These are phyloP conservation scores for Flaveria sonorensis DNA, from an alignment of 129 eudicot genomes.

Conservation along the genomic window DNA sequence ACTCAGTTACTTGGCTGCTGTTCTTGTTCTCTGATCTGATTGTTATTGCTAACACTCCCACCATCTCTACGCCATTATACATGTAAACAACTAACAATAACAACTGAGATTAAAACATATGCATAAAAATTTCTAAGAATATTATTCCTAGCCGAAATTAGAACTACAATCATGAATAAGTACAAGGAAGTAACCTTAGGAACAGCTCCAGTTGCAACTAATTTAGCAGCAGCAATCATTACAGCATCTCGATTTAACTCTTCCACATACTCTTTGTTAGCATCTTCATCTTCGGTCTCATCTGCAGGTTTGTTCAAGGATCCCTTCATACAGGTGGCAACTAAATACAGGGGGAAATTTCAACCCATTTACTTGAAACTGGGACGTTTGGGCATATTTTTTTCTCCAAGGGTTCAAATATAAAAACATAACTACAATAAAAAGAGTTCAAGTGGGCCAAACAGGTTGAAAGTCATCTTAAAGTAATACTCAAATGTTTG, in stretches of 20 bases:
- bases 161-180: conserved; percentile 1
- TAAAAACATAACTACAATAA: background rate
- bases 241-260: conserved; percentile 78
- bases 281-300: conserved; percentile 89
- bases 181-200: conserved; percentile 55
- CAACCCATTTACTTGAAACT: conserved; percentile 5
- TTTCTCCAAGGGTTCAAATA: background rate
- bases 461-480: background rate
- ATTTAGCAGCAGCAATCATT: conserved; percentile 82
- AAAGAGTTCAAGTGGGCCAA: background rate
- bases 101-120: background rate
- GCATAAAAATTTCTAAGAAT: background rate
- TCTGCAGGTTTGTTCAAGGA: conserved; percentile 48
- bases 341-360: background rate
- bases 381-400: background rate
- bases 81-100: background rate
- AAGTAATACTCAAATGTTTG: background rate
- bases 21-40: too few species aligned
- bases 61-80: background rate
- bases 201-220: conserved; percentile 75
- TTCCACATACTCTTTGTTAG: conserved; percentile 80
- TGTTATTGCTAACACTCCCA: too few species aligned
- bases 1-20: too few species aligned
- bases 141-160: background rate
- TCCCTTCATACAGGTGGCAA: conserved; percentile 16